phyloP scores from a whole-genome alignment of 495 filamentous ascomycete species.

The Penicillium silybi region DNA sequence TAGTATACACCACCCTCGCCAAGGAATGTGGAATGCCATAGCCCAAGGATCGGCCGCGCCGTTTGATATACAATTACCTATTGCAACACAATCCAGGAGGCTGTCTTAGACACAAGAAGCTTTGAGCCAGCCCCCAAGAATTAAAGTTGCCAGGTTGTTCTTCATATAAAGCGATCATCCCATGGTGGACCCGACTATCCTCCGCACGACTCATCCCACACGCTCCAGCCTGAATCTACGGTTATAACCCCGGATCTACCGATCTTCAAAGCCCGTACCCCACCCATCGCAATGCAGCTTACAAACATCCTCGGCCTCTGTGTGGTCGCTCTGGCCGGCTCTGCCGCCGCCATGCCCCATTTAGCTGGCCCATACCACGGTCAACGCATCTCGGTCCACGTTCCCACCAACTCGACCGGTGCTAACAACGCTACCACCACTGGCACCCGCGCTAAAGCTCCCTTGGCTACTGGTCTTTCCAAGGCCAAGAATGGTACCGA shows the following conservation, averaged over 20 bases:
- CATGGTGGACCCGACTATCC: background rate
- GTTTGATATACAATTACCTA: background rate
- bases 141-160: background rate
- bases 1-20: background rate
- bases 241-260: background rate
- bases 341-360: constrained; percentile 18
- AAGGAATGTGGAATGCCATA: constrained; percentile 22
- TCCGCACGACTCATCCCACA: background rate
- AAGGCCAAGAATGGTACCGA: constrained; percentile 3
- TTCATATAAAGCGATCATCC: constrained; percentile 14
- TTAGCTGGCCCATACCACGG: constrained; percentile 21
- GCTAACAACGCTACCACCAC: constrained; percentile 19
- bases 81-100: constrained; percentile 13
- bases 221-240: background rate
- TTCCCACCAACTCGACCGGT: constrained; percentile 16
- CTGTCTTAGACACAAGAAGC: background rate
- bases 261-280: background rate
- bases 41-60: constrained; percentile 5
- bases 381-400: constrained; percentile 8
- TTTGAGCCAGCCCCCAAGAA: constrained; percentile 4
- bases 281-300: constrained; percentile 21
- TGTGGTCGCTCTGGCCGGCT: constrained; percentile 20
- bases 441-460: constrained; percentile 3
- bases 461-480: constrained; percentile 11
- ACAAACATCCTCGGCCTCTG: constrained; percentile 14